These are phyloP conservation scores for Amanita fuliginea DNA, from an alignment of 768 basidiomycete genomes.

Conservation along the genomic window DNA sequence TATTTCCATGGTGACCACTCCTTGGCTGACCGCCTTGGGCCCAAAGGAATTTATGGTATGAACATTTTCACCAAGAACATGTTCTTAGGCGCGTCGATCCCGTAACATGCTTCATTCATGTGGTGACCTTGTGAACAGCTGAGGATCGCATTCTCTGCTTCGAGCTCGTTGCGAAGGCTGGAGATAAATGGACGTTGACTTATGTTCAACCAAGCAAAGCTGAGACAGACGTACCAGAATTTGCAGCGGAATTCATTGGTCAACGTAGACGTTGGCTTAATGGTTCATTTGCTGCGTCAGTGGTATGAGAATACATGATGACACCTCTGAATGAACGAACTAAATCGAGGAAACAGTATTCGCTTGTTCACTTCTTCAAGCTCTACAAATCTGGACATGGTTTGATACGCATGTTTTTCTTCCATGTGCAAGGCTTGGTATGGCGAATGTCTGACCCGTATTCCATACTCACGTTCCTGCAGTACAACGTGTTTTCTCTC, in stretches of 20 bases:
- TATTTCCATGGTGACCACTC: conserved; percentile 86
- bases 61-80: conserved; percentile 92
- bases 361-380: conserved; percentile 86
- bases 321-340: no score
- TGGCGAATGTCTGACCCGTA: conserved; percentile 16
- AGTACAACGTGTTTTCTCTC: conserved; percentile 82
- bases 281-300: conserved; percentile 88
- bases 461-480: not conserved
- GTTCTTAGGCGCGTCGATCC: conserved; percentile 29
- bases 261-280: conserved; percentile 97
- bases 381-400: conserved; percentile 84
- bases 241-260: conserved; percentile 85
- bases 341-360: conserved; percentile 41
- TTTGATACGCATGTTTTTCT: conserved; percentile 89
- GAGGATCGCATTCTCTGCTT: conserved; percentile 98
- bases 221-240: conserved; percentile 93
- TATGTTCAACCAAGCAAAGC: conserved; percentile 93
- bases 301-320: conserved; percentile 36
- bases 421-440: conserved; percentile 88
- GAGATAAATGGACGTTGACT: conserved; percentile 80
- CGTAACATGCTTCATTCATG: not conserved
- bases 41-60: conserved; percentile 95
- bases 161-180: conserved; percentile 87
- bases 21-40: conserved; percentile 82
- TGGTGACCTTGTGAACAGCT: conserved; percentile 25